A percentile compares a stretch with the other conserved stretches of the same genome.
phyloP scores from a whole-genome alignment of 2,329 filamentous ascomycete species.

The Colletotrichum higginsianum region DNA sequence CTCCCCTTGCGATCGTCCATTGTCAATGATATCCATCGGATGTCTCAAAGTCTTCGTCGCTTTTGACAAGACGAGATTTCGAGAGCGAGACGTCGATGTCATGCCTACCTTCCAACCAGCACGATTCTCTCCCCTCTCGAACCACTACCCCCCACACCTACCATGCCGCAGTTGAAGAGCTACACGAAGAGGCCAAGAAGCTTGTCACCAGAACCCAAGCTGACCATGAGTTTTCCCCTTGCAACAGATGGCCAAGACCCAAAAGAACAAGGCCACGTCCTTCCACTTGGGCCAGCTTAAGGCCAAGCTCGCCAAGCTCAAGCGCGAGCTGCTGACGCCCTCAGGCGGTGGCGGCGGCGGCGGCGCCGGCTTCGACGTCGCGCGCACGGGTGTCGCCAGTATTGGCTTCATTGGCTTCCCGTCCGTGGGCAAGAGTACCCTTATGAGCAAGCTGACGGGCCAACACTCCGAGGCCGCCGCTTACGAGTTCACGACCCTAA shows the following conservation, averaged over 20 bases:
- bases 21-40: neutral
- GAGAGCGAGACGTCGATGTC: neutral
- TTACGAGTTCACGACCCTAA: constrained; percentile 99
- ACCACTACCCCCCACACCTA: neutral
- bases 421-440: constrained; percentile 97
- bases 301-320: constrained; percentile 97
- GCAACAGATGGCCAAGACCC: constrained; percentile 89
- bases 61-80: neutral
- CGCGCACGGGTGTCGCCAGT: constrained; percentile 96
- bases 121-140: neutral
- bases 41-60: neutral
- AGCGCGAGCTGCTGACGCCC: constrained; percentile 93
- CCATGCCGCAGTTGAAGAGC: constrained; percentile 6
- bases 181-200: neutral
- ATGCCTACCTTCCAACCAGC: neutral
- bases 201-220: neutral
- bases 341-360: constrained; percentile 86
- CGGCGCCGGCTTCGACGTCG: constrained; percentile 94
- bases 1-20: constrained; percentile 24
- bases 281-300: constrained; percentile 97
- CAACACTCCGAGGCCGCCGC: constrained; percentile 98
- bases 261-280: constrained; percentile 97
- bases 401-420: constrained; percentile 98
- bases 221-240: constrained; percentile 20
- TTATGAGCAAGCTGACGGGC: constrained; percentile 95